These are phyloP conservation scores for Fusarium pilosicola DNA, from an alignment of 2,329 filamentous ascomycete genomes.

Conservation along the genomic window DNA sequence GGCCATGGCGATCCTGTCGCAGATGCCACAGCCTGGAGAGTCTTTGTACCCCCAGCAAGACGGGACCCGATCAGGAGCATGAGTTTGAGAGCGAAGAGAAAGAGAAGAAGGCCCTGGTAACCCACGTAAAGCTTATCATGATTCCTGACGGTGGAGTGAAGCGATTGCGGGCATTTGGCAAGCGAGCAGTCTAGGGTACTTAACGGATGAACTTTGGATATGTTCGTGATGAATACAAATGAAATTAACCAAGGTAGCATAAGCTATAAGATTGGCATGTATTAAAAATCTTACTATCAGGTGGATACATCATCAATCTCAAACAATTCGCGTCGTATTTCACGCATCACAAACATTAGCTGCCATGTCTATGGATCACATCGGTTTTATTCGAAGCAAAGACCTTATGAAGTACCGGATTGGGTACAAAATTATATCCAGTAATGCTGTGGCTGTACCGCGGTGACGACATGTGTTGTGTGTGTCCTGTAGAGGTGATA, in stretches of 20 bases:
- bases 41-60: slow-evolving; percentile 74
- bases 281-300: not conserved
- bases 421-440: slow-evolving; percentile 21
- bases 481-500: not conserved
- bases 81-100: slow-evolving; percentile 66
- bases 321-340: slow-evolving; percentile 32
- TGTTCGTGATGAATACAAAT: not conserved
- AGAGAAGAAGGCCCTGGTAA: slow-evolving; percentile 70
- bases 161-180: slow-evolving; percentile 69
- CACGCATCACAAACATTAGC: not conserved
- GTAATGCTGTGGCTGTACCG: slow-evolving; percentile 32
- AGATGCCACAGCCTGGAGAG: slow-evolving; percentile 70
- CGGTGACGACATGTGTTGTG: slow-evolving; percentile 19
- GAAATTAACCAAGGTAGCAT: not conserved
- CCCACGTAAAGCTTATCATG: slow-evolving; percentile 90
- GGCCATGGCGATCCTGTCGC: slow-evolving; percentile 63
- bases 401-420: slow-evolving; percentile 4
- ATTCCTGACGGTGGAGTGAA: slow-evolving; percentile 95
- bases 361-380: not conserved
- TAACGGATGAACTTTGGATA: not conserved
- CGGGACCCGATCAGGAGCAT: slow-evolving; percentile 78
- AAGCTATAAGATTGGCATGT: not conserved
- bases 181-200: slow-evolving; percentile 42
- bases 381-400: not conserved
- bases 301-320: slow-evolving; percentile 28